Evolutionary conservation across 2,329 filamentous ascomycete genomes (phyloP), one percentile per base, ranked within the genome.

Genomic region (Alternaria sp.): DNA sequence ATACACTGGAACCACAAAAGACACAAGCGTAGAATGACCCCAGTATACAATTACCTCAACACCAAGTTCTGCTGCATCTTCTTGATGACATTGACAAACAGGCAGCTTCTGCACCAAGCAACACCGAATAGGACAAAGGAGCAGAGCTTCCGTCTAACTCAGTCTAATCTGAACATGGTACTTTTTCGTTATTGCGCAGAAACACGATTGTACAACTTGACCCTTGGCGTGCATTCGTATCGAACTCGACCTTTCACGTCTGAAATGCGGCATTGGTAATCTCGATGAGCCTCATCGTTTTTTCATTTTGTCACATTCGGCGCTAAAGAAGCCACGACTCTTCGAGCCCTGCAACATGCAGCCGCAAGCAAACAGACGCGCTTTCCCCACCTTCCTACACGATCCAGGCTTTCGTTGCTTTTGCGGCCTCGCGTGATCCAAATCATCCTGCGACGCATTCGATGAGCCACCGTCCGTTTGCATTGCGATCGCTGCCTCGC

Each of bases 231-330:
- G 11, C 11, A 30, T 30, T 11, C 9, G 9, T 30, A 30, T 3
- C 1, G 6, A 9, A 26, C 11, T 47, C n/a, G 34, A 41, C 34
- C 12, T 24, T 22, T 14, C 18, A 18, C 36, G 6, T 49, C 30
- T 36, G 32, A 8, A 24, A 28, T 14, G 20, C 14, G 28, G 26
- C n/a, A 12, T 11, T 32, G 34, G 34, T 26, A 18, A 51, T 39
- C 30, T 56, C 30, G 51, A 26, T 57, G 32, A 63, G 41, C 51
- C 43, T 59, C 34, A 53, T 64, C 61, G 48, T 44, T 57, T 64
- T 57, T 46, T 64, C 62, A 30, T 43, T 51, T 61, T 59, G 41
- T 58, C 53, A 11, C 44, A 11, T 46, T 41, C 38, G 7, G 44
- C 63, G 57, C 57, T 57, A 63, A 48, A 26, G 38, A 48, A 52